These are phyloP conservation scores for Pseudogymnoascus sp. DNA, from an alignment of 2,329 filamentous ascomycete genomes.

Conservation along the genomic window DNA sequence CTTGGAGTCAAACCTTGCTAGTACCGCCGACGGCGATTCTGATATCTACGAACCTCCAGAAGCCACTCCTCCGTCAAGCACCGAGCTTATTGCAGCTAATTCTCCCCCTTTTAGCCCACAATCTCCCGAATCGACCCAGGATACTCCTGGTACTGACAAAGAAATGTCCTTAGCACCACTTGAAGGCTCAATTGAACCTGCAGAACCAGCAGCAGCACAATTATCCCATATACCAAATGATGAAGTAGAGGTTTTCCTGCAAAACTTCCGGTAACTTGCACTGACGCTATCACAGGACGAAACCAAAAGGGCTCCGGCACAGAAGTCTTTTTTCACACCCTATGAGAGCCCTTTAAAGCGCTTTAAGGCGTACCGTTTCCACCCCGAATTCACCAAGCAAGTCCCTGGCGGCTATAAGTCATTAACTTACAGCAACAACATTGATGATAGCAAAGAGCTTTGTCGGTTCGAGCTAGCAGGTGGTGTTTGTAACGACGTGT, in stretches of 20 bases:
- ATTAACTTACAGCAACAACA: slow-evolving; percentile 86
- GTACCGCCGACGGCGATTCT: slow-evolving; percentile 27
- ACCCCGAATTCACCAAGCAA: slow-evolving; percentile 62
- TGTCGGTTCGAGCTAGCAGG: slow-evolving; percentile 69
- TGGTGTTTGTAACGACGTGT: slow-evolving; percentile 61
- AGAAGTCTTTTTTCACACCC: slow-evolving; percentile 36
- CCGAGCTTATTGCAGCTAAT: slow-evolving; percentile 12
- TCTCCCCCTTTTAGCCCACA: slow-evolving; percentile 37
- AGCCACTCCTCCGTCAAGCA: slow-evolving; percentile 23
- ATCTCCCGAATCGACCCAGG: slow-evolving; percentile 23
- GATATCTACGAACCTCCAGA: slow-evolving; percentile 51
- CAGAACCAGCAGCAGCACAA: background rate
- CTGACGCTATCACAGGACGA: background rate
- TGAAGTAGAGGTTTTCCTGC: slow-evolving; percentile 5
- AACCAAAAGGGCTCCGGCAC: background rate
- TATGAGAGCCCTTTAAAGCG: slow-evolving; percentile 77
- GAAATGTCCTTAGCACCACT: background rate
- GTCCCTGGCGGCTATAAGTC: slow-evolving; percentile 75
- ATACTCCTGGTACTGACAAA: background rate
- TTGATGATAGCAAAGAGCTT: slow-evolving; percentile 64
- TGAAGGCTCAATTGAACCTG: background rate
- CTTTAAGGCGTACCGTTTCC: slow-evolving; percentile 86
- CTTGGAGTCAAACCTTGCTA: background rate
- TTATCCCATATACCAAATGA: background rate
- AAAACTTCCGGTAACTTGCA: background rate